phyloP scores from a whole-genome alignment of 2,329 filamentous ascomycete species.

The Sporothrix euskadiensis region DNA sequence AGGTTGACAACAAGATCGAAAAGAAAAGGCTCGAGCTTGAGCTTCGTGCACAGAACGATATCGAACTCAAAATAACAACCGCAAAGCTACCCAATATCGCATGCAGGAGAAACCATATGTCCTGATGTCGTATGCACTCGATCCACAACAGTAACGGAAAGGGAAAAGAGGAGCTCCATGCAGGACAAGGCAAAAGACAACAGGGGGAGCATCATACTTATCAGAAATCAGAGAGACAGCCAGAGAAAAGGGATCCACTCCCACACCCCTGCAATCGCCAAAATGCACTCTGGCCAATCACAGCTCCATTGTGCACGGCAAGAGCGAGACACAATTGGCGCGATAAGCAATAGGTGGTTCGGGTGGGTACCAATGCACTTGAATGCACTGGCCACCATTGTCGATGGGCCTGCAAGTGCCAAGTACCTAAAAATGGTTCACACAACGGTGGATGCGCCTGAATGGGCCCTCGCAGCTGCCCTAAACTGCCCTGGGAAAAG shows the following conservation, averaged over 20 bases:
- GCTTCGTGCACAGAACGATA: constrained; percentile 11
- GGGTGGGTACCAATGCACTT: not conserved
- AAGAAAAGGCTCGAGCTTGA: not conserved
- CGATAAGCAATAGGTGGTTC: constrained; percentile 19
- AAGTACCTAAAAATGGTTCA: not conserved
- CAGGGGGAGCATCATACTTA: not conserved
- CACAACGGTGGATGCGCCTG: not conserved
- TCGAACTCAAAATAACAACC: not conserved
- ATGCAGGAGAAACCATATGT: not conserved
- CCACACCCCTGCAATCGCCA: not conserved
- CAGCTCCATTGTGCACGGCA: not conserved
- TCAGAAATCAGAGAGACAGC: not conserved
- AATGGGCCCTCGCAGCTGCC: not conserved
- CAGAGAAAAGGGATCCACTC: not conserved
- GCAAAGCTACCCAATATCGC: not conserved
- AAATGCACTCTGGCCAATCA: constrained; percentile 8
- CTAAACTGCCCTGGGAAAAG: not conserved
- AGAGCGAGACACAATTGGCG: constrained; percentile 17
- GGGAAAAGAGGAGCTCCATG: constrained; percentile 14
- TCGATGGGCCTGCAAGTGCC: not conserved
- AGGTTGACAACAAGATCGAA: not conserved
- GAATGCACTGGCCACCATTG: not conserved
- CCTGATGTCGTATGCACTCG: not conserved
- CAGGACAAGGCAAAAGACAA: not conserved
- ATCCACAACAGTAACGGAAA: not conserved